These are phyloP conservation scores for Hibiscus mutabilis DNA, from an alignment of 345 rosid genomes.

Conservation along the genomic window DNA sequence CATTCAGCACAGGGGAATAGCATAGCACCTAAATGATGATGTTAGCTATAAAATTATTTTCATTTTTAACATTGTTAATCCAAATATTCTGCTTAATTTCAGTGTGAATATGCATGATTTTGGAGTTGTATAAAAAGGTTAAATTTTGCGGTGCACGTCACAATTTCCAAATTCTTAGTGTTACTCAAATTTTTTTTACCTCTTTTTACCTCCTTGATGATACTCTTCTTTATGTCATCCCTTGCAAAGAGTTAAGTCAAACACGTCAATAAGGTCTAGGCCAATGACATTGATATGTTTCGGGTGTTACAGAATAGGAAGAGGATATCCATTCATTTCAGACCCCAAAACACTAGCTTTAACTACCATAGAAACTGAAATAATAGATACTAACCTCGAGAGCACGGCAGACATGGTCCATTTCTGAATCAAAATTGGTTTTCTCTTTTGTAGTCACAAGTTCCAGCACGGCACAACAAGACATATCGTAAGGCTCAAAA, in stretches of 20 bases:
- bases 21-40: neutral
- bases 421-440: slow-evolving; percentile 63
- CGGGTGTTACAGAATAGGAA: neutral
- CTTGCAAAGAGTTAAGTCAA: neutral
- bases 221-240: neutral
- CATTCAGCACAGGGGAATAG: neutral
- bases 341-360: neutral
- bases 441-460: slow-evolving; percentile 79
- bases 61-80: neutral
- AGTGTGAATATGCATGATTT: neutral
- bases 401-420: slow-evolving; percentile 65
- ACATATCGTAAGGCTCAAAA: slow-evolving; percentile 37
- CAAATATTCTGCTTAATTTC: neutral
- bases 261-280: neutral
- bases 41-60: neutral
- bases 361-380: neutral
- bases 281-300: neutral
- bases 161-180: neutral
- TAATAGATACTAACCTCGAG: slow-evolving; percentile 53
- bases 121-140: neutral
- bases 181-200: neutral
- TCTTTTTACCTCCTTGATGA: neutral
- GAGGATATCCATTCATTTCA: neutral
- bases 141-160: neutral
- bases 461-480: slow-evolving; percentile 78